Evolutionary conservation across 306 rosid genomes (phyloP).

Genomic region (Malus sieversii): DNA sequence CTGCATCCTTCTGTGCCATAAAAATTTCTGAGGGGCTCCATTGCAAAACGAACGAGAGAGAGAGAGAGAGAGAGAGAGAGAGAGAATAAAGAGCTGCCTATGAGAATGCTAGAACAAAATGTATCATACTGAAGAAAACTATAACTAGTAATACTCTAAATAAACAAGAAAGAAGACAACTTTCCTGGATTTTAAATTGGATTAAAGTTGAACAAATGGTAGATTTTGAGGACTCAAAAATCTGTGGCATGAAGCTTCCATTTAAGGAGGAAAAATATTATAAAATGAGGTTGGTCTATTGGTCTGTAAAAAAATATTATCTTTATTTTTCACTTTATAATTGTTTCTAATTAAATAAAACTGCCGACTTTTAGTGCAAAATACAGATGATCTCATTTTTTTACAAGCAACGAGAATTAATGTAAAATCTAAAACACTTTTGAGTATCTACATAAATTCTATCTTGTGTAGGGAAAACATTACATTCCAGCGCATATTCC

Average conservation of each 20-base stretch:
- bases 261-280: not conserved
- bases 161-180: constrained; percentile 3
- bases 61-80: not conserved
- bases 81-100: constrained; percentile 16
- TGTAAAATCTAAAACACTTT: not conserved
- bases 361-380: constrained; percentile 39
- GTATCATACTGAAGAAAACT: constrained; percentile 11
- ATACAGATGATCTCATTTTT: constrained; percentile 32
- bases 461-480: constrained; percentile 14
- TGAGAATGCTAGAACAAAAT: constrained; percentile 18
- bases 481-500: constrained; percentile 14
- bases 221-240: constrained; percentile 1
- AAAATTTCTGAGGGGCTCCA: constrained; percentile 37
- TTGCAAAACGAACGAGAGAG: not conserved
- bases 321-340: not conserved
- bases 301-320: not conserved
- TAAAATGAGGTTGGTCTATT: not conserved
- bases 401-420: not conserved
- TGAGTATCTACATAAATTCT: constrained; percentile 25
- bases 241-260: constrained; percentile 14
- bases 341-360: constrained; percentile 16
- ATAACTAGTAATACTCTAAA: constrained; percentile 15
- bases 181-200: not conserved
- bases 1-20: constrained; percentile 58
- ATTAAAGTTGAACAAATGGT: constrained; percentile 1